Evolutionary conservation across 331 rosid species (phyloP), one percentile per base, ranked within the genome.

Genomic region (Phaseolus coccineus): DNA sequence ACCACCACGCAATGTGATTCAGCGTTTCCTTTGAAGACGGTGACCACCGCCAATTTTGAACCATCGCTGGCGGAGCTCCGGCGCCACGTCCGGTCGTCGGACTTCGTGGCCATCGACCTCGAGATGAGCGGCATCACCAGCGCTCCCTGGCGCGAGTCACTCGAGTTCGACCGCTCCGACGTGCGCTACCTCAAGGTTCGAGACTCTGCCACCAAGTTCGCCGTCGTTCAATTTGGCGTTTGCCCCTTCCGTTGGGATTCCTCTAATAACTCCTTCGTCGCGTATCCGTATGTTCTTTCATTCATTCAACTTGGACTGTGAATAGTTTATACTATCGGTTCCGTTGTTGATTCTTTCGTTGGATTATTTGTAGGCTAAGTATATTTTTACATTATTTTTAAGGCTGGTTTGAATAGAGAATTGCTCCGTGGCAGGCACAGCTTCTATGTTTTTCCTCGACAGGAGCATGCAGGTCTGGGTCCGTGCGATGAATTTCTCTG

Each of bases 181-280:
- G 92, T 95, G 10, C 86, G 94, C 30, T 95, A 89, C 90, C 96
- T 91, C 33, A 93, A 95, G 80, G 87, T 93, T 30, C 90, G 93
- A 79, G 97, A 95, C 88, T 95, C 99, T 12, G 98, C 94, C 2
- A 87, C 83, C 77, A 93, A 88, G 89, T 93, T 95, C 78, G 97
- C 96, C 39, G 92, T 95, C 65, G 77, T 95, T 69, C 99, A 95
- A 72, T 87, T 93, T 80, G 98, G 99, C 14, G 96, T 93, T 31
- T 93, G 97, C 33, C 99, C 99, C 59, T 95, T 93, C 63, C 94
- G 97, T 6, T 95, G 98, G 98, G 97, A 95, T 77, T 77, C 91
- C 0, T 69, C 87, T 51, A 87, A 64, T 47, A 83, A 70, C 24
- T 81, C 82, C 76, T 91, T 96, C 80, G 27, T 93, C 2, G 92